These are phyloP conservation scores for Neltuma alba DNA, from an alignment of 306 rosid genomes.

Conservation along the genomic window DNA sequence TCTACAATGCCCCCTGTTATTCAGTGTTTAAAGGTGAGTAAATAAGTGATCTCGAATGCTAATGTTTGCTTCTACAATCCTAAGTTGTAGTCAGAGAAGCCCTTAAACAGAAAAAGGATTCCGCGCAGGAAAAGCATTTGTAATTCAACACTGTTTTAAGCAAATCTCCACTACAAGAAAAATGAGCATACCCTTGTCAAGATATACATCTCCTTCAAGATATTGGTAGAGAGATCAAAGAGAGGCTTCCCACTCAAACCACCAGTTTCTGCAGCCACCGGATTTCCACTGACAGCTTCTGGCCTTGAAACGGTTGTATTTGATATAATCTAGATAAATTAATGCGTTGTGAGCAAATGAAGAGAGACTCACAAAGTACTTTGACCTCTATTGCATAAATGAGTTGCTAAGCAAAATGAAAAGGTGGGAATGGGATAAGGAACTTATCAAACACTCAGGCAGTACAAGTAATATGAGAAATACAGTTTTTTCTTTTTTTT, in stretches of 20 bases:
- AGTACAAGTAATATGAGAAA: neutral
- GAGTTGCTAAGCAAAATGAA: neutral
- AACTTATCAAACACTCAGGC: neutral
- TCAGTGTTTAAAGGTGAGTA: constrained; percentile 2
- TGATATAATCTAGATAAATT: constrained; percentile 71
- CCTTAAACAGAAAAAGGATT: constrained; percentile 21
- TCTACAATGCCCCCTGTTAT: neutral
- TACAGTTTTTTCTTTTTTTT: too few species aligned
- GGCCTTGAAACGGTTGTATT: constrained; percentile 97
- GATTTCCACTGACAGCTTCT: constrained; percentile 53
- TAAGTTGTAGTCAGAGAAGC: neutral
- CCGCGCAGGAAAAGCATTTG: constrained; percentile 5
- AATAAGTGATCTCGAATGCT: constrained; percentile 11
- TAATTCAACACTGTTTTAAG: constrained; percentile 7
- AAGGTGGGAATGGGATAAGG: neutral
- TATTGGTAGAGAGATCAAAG: constrained; percentile 65
- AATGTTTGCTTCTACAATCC: neutral
- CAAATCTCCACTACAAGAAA: constrained; percentile 23
- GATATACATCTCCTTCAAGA: constrained; percentile 82
- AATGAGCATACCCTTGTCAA: constrained; percentile 80
- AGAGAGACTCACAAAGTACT: constrained; percentile 18
- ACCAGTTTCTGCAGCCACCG: constrained; percentile 77
- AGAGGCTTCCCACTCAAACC: constrained; percentile 99
- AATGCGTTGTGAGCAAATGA: constrained; percentile 27
- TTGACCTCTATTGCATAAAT: neutral